These are phyloP conservation scores for Penicillium alfredii DNA, from an alignment of 495 filamentous ascomycete genomes.

Conservation along the genomic window DNA sequence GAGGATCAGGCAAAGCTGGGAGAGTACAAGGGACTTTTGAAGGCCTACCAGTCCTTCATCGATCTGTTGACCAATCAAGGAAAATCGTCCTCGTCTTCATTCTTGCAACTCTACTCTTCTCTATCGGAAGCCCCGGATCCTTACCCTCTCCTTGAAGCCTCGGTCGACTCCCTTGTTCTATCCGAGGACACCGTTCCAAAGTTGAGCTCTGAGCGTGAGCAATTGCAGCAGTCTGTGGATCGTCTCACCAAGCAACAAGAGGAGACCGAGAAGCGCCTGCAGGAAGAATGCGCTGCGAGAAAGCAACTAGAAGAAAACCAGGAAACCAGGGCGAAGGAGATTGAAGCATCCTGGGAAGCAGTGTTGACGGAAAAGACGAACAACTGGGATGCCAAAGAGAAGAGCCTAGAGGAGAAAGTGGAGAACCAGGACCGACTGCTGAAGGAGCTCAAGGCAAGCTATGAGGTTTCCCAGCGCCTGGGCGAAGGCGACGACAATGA, in stretches of 20 bases:
- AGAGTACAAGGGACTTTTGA: slow-evolving; percentile 85
- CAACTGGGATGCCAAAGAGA: slow-evolving; percentile 95
- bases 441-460: slow-evolving; percentile 93
- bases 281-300: slow-evolving; percentile 64
- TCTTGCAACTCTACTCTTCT: slow-evolving; percentile 85
- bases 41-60: slow-evolving; percentile 96
- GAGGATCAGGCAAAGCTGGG: slow-evolving; percentile 83
- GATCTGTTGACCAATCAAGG: slow-evolving; percentile 92
- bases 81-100: slow-evolving; percentile 84
- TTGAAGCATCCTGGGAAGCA: slow-evolving; percentile 83
- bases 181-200: slow-evolving; percentile 88
- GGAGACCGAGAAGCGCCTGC: slow-evolving; percentile 67
- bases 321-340: slow-evolving; percentile 73
- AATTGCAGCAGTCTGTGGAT: slow-evolving; percentile 70
- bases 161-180: slow-evolving; percentile 83
- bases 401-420: slow-evolving; percentile 82
- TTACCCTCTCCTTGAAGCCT: slow-evolving; percentile 92
- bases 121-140: slow-evolving; percentile 94
- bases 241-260: slow-evolving; percentile 90
- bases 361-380: slow-evolving; percentile 92
- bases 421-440: slow-evolving; percentile 89
- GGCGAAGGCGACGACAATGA: slow-evolving; percentile 63
- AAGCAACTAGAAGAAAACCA: slow-evolving; percentile 70
- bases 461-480: slow-evolving; percentile 90
- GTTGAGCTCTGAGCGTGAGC: slow-evolving; percentile 77